Percentiles rank a stretch among this genome's conserved stretches.
Conservation (phyloP, 352 stramenopile genomes). For the Pythium oligandrum region DNA sequence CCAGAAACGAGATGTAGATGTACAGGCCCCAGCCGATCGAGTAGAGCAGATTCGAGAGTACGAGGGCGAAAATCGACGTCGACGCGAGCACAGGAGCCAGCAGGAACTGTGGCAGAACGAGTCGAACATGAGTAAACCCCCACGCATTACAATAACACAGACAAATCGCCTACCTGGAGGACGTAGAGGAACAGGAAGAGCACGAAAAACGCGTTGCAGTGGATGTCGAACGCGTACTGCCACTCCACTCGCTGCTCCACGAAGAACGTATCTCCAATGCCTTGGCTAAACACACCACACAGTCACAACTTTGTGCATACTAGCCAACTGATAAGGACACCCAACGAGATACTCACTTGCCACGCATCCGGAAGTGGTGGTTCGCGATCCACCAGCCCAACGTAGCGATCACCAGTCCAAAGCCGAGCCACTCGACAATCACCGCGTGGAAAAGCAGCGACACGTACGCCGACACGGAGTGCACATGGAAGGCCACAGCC, state of each 20-base stretch:
- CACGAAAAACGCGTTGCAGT: slow-evolving; percentile 99
- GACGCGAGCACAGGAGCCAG: slow-evolving; percentile 92
- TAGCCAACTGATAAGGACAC: slow-evolving; percentile 4
- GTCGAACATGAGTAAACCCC: background rate
- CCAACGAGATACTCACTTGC: slow-evolving; percentile 28
- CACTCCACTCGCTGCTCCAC: slow-evolving; percentile 98
- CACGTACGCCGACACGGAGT: slow-evolving; percentile 37
- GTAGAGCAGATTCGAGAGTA: slow-evolving; percentile 94
- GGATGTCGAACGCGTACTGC: slow-evolving; percentile 99
- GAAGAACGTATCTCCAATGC: slow-evolving; percentile 75
- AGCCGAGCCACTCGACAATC: slow-evolving; percentile 78
- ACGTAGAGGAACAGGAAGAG: slow-evolving; percentile 96
- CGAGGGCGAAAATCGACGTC: slow-evolving; percentile 83
- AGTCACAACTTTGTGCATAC: background rate
- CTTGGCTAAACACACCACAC: slow-evolving; percentile 26
- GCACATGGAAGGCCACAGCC: slow-evolving; percentile 73
- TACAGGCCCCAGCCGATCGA: slow-evolving; percentile 92
- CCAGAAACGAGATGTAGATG: slow-evolving; percentile 98
- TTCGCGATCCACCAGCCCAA: slow-evolving; percentile 76
- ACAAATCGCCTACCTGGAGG: slow-evolving; percentile 50
- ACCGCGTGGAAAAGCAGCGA: slow-evolving; percentile 76
- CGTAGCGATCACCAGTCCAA: slow-evolving; percentile 67
- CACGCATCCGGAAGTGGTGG: slow-evolving; percentile 53
- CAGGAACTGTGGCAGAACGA: slow-evolving; percentile 82
- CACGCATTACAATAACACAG: slow-evolving; percentile 10